phyloP scores from a whole-genome alignment of 768 basidiomycete species.

The Amanita pallidorosea region DNA sequence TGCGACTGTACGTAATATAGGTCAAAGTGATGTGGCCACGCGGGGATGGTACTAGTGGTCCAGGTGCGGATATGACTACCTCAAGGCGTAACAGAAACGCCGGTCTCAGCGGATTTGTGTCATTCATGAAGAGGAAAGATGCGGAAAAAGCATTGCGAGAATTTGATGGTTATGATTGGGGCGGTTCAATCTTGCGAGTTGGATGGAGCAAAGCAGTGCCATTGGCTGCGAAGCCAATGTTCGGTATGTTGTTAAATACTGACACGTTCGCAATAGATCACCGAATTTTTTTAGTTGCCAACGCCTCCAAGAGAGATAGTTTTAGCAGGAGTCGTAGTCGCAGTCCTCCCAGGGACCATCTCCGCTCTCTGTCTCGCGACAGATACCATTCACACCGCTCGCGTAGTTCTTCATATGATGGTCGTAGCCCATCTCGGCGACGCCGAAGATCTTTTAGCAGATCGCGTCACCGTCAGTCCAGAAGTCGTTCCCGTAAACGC shows the following conservation, averaged over 20 bases:
- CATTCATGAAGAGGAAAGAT: slow-evolving; percentile 88
- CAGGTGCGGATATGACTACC: slow-evolving; percentile 67
- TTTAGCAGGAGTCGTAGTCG: slow-evolving; percentile 23
- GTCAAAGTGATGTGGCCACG: slow-evolving; percentile 99
- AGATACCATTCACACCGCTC: slow-evolving; percentile 34
- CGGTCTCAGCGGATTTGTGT: slow-evolving; percentile 91
- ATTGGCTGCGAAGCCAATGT: slow-evolving; percentile 67
- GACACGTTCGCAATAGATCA: background rate
- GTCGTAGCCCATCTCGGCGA: slow-evolving; percentile 32
- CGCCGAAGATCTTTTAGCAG: slow-evolving; percentile 24
- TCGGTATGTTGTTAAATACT: slow-evolving; percentile 39
- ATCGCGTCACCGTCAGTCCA: slow-evolving; percentile 23
- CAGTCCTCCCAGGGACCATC: slow-evolving; percentile 29
- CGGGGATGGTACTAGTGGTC: slow-evolving; percentile 53
- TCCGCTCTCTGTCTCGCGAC: slow-evolving; percentile 27
- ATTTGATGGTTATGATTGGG: slow-evolving; percentile 93
- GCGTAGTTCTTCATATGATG: slow-evolving; percentile 35
- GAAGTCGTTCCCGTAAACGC: slow-evolving; percentile 32
- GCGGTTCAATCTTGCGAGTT: slow-evolving; percentile 75
- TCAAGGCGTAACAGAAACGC: slow-evolving; percentile 59
- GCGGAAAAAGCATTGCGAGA: slow-evolving; percentile 85
- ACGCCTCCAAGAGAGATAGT: slow-evolving; percentile 6
- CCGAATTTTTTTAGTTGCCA: background rate
- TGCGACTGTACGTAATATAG: slow-evolving; percentile 23
- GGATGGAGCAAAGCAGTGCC: slow-evolving; percentile 98